Evolutionary conservation across 371 early-diverging fungal genomes (phyloP), one percentile per base, ranked within the genome.

Genomic region (Actinomucor elegans): DNA sequence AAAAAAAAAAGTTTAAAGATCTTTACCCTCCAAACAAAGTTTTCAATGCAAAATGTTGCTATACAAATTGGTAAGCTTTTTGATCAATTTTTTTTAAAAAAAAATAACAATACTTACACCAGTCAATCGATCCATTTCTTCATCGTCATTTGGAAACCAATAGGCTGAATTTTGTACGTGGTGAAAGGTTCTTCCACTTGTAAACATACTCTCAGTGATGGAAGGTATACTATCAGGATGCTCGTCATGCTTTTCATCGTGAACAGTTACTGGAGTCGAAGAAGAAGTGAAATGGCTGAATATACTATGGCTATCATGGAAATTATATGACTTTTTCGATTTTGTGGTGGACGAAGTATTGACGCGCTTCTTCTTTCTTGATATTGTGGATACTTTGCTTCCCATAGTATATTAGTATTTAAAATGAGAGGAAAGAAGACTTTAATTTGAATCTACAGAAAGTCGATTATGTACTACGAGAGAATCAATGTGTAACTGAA

Each of bases 101-200:
- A 33, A 15, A 34, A 59, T 9, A 6, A 4, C 2, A 15, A 12
- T 6, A 32, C 44, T 61, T 68, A 74, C 75, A 10, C 75, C 71
- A 32, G 61, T 52, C 7, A 74, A 37, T 21, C 75, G 55, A 45
- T 74, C 71, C 51, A 74, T 57, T 48, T 74, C 75, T 49, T 71
- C 69, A 21, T 71, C 60, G 26, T 74, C 71, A 43, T 55, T 71
- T n/a, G 75, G 75, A 18, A 71, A 60, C 75, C 75, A 74, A 37
- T 71, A 74, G 5, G 63, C 61, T 2, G 71, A 68, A 33, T 60
- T 61, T 11, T 28, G 18, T 18, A 47, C 55, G 18, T 59, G 51
- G 23, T 59, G 55, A 41, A 59, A 59, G 24, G 31, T 35, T 46
- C 59, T 49, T 46, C 48, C 50, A 18, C 18, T 45, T 21, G 38